phyloP scores from a whole-genome alignment of 2,329 filamentous ascomycete genomes.

The Nemania sp. region DNA sequence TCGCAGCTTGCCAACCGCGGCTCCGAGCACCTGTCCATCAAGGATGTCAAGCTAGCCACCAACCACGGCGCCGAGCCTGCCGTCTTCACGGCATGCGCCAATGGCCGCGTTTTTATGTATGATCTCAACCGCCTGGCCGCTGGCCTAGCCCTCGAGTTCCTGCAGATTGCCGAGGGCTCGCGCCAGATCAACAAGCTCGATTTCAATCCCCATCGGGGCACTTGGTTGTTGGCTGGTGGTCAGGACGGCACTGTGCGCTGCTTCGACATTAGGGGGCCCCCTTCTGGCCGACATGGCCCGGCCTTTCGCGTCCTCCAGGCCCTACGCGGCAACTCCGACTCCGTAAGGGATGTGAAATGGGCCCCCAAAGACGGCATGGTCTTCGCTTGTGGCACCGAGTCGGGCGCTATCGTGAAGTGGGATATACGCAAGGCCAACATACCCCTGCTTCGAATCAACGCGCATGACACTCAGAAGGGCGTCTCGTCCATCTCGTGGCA shows the following conservation, averaged over 20 bases:
- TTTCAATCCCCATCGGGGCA: slow-evolving; percentile 62
- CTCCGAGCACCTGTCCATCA: slow-evolving; percentile 64
- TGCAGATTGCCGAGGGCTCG: slow-evolving; percentile 63
- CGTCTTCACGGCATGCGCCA: slow-evolving; percentile 65
- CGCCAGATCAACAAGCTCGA: slow-evolving; percentile 67
- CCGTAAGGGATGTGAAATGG: slow-evolving; percentile 66
- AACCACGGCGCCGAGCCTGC: slow-evolving; percentile 51
- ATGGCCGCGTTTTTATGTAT: slow-evolving; percentile 67
- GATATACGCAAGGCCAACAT: slow-evolving; percentile 59
- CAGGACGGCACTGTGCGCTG: slow-evolving; percentile 66
- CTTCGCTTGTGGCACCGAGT: slow-evolving; percentile 67
- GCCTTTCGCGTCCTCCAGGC: slow-evolving; percentile 54
- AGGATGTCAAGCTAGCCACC: slow-evolving; percentile 61
- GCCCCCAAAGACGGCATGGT: slow-evolving; percentile 63
- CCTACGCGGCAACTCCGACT: slow-evolving; percentile 57
- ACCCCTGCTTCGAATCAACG: slow-evolving; percentile 62
- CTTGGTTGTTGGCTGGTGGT: slow-evolving; percentile 63
- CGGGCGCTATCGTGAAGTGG: slow-evolving; percentile 65
- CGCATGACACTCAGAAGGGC: slow-evolving; percentile 57
- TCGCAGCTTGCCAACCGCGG: slow-evolving; percentile 51
- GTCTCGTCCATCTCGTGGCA: slow-evolving; percentile 68
- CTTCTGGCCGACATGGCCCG: slow-evolving; percentile 52
- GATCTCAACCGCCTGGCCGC: slow-evolving; percentile 57
- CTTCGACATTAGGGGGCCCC: slow-evolving; percentile 59
- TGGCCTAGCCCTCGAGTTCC: slow-evolving; percentile 54